Evolutionary conservation across 495 filamentous ascomycete species (phyloP), one percentile per base, ranked within the genome.

Genomic region (Podospora didyma): DNA sequence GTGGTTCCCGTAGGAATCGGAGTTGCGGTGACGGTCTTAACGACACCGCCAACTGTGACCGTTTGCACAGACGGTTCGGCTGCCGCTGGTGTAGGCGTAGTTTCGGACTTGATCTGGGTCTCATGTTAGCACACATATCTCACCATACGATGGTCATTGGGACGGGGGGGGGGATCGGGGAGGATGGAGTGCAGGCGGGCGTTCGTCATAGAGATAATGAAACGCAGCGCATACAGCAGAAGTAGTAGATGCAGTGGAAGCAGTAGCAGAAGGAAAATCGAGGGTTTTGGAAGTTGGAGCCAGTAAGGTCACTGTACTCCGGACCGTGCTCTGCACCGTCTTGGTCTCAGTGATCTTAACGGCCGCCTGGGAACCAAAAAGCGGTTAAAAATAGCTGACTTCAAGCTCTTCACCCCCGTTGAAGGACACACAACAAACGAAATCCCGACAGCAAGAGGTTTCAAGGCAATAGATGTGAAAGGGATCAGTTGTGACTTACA

Each of bases 11-110:
- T 68, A 0, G 65, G 46, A 60, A 56, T 0, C 0, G 73, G 70
- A 12, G 60, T 63, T 28, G 72, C 68, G 0, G 74, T 73, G 21
- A 78, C 69, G 9, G 75, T 79, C 24, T 55, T 67, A n/a, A 75
- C 62, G 22, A 57, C 68, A 11, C 75, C 75, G 1, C 67, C 72
- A 3, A 69, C 70, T 0, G 74, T 79, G 17, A 79, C 69, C 12
- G 75, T 78, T 44, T 69, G 63, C 26, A 75, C n/a, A n/a, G n/a
- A n/a, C n/a, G n/a, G n/a, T n/a, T n/a, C n/a, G n/a, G n/a, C n/a
- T n/a, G n/a, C 51, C n/a, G 55, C 63, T 22, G 57, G 60, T 0
- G 19, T 6, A 14, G 34, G 42, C 21, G 2, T 57, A 35, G 22
- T 21, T 3, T 11, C 1, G 31, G 52, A 16, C 51, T 57, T 45